phyloP scores from a whole-genome alignment of 768 basidiomycete species.

The Dictyophora rubrovolvata region DNA sequence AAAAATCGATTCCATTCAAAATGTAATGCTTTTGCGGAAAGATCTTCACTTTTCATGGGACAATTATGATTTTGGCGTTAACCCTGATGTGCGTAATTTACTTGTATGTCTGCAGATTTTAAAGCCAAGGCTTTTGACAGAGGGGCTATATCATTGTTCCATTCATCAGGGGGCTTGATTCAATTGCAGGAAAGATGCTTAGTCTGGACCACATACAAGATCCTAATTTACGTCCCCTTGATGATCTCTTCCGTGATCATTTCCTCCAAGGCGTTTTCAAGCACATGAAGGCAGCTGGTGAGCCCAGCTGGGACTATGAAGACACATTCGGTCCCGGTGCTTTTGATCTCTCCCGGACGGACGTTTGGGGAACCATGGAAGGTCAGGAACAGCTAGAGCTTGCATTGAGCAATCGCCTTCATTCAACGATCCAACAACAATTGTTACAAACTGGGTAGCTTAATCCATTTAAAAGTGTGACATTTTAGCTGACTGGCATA shows the following conservation, averaged over 20 bases:
- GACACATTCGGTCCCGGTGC: no score
- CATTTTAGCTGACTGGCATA: no score
- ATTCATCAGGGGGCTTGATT: slow-evolving; percentile 19
- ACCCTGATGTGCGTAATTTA: slow-evolving; percentile 18
- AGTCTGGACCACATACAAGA: slow-evolving; percentile 22
- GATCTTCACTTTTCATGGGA: slow-evolving; percentile 19
- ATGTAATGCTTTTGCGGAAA: slow-evolving; percentile 19
- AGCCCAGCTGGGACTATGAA: no score
- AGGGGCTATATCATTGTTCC: slow-evolving; percentile 22
- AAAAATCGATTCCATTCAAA: slow-evolving; percentile 20
- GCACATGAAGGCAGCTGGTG: slow-evolving; percentile 25
- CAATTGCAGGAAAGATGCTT: slow-evolving; percentile 19
- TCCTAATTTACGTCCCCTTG: slow-evolving; percentile 21
- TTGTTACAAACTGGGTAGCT: no score
- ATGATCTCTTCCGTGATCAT: slow-evolving; percentile 24
- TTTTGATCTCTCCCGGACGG: no score
- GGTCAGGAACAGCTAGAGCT: no score
- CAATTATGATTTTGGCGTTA: slow-evolving; percentile 19
- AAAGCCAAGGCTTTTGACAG: slow-evolving; percentile 15
- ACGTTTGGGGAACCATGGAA: no score
- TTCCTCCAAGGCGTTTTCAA: slow-evolving; percentile 25
- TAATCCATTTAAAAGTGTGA: no score
- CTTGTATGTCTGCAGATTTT: not conserved
- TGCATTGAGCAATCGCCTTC: no score
- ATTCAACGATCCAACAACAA: no score